A percentile compares a stretch with the other conserved stretches of the same genome.
These are phyloP conservation scores for Dioszegia hungarica DNA, from an alignment of 768 basidiomycete genomes.

Conservation along the genomic window DNA sequence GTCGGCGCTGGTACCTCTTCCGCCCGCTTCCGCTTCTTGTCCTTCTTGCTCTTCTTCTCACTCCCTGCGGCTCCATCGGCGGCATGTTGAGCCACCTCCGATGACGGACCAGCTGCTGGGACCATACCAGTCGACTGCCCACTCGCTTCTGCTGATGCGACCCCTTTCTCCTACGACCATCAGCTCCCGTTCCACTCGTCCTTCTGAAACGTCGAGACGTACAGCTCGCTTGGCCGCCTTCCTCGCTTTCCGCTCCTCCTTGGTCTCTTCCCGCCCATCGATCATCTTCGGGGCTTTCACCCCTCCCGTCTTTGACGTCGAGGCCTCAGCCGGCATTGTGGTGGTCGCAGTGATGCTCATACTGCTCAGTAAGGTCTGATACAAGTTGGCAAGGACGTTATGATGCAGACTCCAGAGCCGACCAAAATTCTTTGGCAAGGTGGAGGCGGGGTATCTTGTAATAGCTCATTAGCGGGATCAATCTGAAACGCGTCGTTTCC, in stretches of 20 bases:
- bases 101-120: not conserved
- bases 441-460: not conserved
- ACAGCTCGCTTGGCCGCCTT: slow-evolving; percentile 9
- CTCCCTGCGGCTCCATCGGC: not conserved
- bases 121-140: not conserved
- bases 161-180: not conserved
- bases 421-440: not conserved
- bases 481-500: not conserved
- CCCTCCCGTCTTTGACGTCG: not conserved
- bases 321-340: not conserved
- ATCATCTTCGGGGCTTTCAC: not conserved
- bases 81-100: too few relatives aligned
- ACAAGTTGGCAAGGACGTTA: too few relatives aligned
- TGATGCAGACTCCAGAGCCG: not conserved
- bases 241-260: slow-evolving; percentile 14
- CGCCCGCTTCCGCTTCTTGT: slow-evolving; percentile 5
- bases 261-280: slow-evolving; percentile 5
- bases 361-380: not conserved
- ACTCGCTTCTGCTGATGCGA: not conserved
- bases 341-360: not conserved
- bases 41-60: slow-evolving; percentile 12
- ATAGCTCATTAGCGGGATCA: too few relatives aligned
- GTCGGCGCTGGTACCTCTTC: not conserved
- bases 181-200: not conserved
- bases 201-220: not conserved